These are phyloP conservation scores for Dipodascus geniculatus DNA, from an alignment of 805 yeast genomes.

Conservation along the genomic window DNA sequence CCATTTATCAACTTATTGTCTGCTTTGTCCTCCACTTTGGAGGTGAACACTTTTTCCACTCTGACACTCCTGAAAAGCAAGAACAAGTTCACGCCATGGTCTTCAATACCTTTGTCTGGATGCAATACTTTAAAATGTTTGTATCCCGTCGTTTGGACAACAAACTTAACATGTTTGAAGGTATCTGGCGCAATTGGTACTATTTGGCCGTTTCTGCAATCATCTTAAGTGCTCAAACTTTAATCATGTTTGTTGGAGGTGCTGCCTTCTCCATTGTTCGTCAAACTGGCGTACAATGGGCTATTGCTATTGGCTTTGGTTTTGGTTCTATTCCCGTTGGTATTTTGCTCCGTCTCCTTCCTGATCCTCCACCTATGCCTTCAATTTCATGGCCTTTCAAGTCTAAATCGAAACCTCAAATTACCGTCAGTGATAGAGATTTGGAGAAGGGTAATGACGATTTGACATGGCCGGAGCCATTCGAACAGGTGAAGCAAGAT, in stretches of 20 bases:
- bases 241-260: conserved; percentile 96
- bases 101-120: conserved; percentile 94
- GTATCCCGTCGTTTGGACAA: conserved; percentile 83
- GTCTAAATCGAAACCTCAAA: conserved; percentile 11
- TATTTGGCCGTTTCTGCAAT: conserved; percentile 60
- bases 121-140: conserved; percentile 88
- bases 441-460: conserved; percentile 13
- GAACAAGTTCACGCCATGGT: conserved; percentile 69
- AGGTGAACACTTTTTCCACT: conserved; percentile 46
- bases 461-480: conserved; percentile 30
- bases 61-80: conserved; percentile 19
- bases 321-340: conserved; percentile 74
- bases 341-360: conserved; percentile 59
- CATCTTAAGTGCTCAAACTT: conserved; percentile 73
- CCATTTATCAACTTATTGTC: conserved; percentile 61
- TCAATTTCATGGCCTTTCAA: conserved; percentile 21
- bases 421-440: conserved; percentile 14
- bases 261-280: conserved; percentile 77
- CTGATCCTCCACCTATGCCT: conserved; percentile 39
- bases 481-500: conserved; percentile 29
- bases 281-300: conserved; percentile 86
- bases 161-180: conserved; percentile 73
- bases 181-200: conserved; percentile 71
- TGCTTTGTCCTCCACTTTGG: conserved; percentile 77
- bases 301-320: conserved; percentile 73